These are phyloP conservation scores for Cercospora janseana DNA, from an alignment of 2,329 filamentous ascomycete genomes.

Conservation along the genomic window DNA sequence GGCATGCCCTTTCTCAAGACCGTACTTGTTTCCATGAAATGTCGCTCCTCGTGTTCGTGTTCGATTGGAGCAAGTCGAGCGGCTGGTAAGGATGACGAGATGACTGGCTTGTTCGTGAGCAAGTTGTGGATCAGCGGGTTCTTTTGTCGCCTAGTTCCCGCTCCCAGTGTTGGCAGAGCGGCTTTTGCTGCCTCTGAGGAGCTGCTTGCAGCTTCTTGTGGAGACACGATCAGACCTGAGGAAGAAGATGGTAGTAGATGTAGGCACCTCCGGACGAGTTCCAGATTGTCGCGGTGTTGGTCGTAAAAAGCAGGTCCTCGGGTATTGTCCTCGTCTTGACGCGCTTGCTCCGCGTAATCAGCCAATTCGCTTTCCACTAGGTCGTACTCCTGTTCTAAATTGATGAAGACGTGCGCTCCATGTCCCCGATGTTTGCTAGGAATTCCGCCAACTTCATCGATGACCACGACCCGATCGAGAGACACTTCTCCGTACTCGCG, in stretches of 20 bases:
- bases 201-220: constrained; percentile 74
- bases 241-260: constrained; percentile 77
- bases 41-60: constrained; percentile 31
- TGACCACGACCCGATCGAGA: constrained; percentile 81
- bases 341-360: constrained; percentile 26
- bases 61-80: constrained; percentile 53
- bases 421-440: constrained; percentile 62
- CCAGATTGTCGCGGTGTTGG: constrained; percentile 67
- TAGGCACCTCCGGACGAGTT: constrained; percentile 67
- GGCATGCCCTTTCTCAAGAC: constrained; percentile 91
- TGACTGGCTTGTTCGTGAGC: constrained; percentile 87
- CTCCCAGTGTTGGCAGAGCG: constrained; percentile 27
- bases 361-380: constrained; percentile 59
- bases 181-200: constrained; percentile 41
- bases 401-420: constrained; percentile 79
- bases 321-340: constrained; percentile 22
- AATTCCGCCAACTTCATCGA: constrained; percentile 83
- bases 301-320: constrained; percentile 32
- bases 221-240: constrained; percentile 85
- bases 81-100: constrained; percentile 84
- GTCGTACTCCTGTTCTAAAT: constrained; percentile 84
- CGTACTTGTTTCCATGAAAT: constrained; percentile 56
- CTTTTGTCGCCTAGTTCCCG: constrained; percentile 58
- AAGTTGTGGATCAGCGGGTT: constrained; percentile 96
- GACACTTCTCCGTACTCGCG: constrained; percentile 1